phyloP scores from a whole-genome alignment of 192 early-diverging fungal genomes.

The Helicostylum pulchrum region DNA sequence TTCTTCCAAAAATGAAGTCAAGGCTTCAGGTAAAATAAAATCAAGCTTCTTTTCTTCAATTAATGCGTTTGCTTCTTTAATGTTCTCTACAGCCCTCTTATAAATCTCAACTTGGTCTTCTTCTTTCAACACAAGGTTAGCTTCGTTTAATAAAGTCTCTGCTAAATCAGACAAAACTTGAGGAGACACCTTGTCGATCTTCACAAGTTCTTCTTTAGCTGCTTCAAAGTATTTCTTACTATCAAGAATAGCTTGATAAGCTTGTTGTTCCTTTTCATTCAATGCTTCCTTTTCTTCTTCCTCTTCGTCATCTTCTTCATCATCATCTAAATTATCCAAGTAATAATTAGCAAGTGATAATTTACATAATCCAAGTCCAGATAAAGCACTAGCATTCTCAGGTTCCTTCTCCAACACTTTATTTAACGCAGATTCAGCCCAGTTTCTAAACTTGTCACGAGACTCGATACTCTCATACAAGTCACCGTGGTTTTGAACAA shows the following conservation, averaged over 20 bases:
- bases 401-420: conserved; percentile 11
- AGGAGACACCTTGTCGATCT: conserved; percentile 6
- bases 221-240: conserved; percentile 20
- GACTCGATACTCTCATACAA: conserved; percentile 12
- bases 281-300: conserved; percentile 10
- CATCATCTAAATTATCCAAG: conserved; percentile 24
- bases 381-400: conserved; percentile 14
- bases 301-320: conserved; percentile 17
- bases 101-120: conserved; percentile 26
- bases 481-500: conserved; percentile 30
- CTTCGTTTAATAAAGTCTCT: conserved; percentile 30
- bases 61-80: conserved; percentile 20
- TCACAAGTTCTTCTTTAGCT: conserved; percentile 9
- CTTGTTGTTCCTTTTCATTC: conserved; percentile 27
- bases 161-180: conserved; percentile 29
- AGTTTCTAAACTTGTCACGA: conserved; percentile 14
- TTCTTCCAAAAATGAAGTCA: conserved; percentile 35
- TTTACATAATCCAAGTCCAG: conserved; percentile 25
- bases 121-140: conserved; percentile 29
- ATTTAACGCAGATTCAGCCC: conserved; percentile 17
- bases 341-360: conserved; percentile 30
- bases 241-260: conserved; percentile 17
- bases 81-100: conserved; percentile 14
- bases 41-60: conserved; percentile 3
- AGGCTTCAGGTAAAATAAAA: conserved; percentile 31